Conservation (phyloP, 148 eudicot genomes). For the Arbutus unedo region DNA sequence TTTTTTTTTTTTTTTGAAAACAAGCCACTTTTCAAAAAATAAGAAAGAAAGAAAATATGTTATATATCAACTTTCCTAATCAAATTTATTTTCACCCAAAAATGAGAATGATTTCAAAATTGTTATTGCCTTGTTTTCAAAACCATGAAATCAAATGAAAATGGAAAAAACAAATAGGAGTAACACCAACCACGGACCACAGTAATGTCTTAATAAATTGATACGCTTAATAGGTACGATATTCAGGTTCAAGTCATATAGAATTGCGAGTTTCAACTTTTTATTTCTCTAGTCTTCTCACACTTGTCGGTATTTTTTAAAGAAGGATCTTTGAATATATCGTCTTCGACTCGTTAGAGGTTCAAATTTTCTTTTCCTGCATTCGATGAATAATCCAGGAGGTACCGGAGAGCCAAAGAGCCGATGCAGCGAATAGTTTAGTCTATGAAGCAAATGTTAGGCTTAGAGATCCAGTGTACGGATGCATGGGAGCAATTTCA, state of each 20-base stretch:
- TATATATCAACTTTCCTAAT: neutral
- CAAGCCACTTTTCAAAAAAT: neutral
- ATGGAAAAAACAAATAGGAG: neutral
- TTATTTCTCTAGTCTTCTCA: no score
- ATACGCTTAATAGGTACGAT: neutral
- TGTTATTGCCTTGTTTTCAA: neutral
- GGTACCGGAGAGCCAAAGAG: conserved; percentile 70
- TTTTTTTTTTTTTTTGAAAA: no score
- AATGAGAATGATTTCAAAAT: neutral
- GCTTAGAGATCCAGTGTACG: conserved; percentile 79
- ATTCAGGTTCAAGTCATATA: neutral
- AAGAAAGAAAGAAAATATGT: neutral
- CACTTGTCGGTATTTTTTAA: no score
- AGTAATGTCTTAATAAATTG: neutral
- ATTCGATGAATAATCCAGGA: conserved; percentile 38
- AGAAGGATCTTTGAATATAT: neutral
- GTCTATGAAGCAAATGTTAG: conserved; percentile 90
- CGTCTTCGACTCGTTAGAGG: neutral
- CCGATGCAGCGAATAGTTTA: conserved; percentile 84
- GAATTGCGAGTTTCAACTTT: no score
- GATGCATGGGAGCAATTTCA: conserved; percentile 93
- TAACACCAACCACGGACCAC: neutral
- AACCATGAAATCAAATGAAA: neutral
- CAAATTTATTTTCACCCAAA: neutral
- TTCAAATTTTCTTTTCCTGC: neutral